phyloP scores from a whole-genome alignment of 768 basidiomycete species.

The Mycena rebaudengoi region DNA sequence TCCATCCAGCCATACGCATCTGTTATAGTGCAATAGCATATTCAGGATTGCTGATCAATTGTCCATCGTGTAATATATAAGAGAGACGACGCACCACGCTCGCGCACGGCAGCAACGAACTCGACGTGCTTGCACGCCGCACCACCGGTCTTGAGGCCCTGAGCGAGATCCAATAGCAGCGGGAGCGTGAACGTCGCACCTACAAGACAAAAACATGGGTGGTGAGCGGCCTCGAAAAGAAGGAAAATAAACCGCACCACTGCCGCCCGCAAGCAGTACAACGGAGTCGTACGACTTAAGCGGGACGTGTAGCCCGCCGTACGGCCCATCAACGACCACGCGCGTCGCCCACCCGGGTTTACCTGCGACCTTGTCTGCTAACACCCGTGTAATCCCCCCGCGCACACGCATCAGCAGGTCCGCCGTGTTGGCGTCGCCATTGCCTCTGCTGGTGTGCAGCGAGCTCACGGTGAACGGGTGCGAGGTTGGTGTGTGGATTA shows the following conservation, averaged over 20 bases:
- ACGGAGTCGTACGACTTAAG: slow-evolving; percentile 38
- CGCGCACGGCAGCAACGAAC: slow-evolving; percentile 32
- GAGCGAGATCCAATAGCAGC: slow-evolving; percentile 35
- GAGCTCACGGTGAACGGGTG: slow-evolving; percentile 46
- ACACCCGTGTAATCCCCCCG: slow-evolving; percentile 36
- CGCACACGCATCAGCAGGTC: slow-evolving; percentile 38
- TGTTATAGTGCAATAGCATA: background rate
- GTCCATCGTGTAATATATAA: no score
- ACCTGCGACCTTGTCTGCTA: slow-evolving; percentile 24
- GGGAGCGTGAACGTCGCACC: slow-evolving; percentile 37
- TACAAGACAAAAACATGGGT: no score
- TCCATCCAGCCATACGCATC: slow-evolving; percentile 32
- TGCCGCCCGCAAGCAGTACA: slow-evolving; percentile 43
- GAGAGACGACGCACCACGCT: slow-evolving; percentile 25
- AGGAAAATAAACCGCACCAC: slow-evolving; percentile 34
- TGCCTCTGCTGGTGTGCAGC: slow-evolving; percentile 21
- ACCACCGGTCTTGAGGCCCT: slow-evolving; percentile 20
- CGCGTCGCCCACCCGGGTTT: slow-evolving; percentile 25
- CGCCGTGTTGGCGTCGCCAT: slow-evolving; percentile 17
- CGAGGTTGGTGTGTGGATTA: slow-evolving; percentile 36
- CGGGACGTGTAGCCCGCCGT: slow-evolving; percentile 36
- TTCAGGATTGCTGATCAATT: background rate
- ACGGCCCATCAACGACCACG: slow-evolving; percentile 38
- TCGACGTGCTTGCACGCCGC: slow-evolving; percentile 28
- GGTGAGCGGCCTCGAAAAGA: no score